Percentiles rank a stretch among this genome's conserved stretches.
These are phyloP conservation scores for Aspergillus sp. DNA, from an alignment of 2,329 filamentous ascomycete genomes.

Conservation along the genomic window DNA sequence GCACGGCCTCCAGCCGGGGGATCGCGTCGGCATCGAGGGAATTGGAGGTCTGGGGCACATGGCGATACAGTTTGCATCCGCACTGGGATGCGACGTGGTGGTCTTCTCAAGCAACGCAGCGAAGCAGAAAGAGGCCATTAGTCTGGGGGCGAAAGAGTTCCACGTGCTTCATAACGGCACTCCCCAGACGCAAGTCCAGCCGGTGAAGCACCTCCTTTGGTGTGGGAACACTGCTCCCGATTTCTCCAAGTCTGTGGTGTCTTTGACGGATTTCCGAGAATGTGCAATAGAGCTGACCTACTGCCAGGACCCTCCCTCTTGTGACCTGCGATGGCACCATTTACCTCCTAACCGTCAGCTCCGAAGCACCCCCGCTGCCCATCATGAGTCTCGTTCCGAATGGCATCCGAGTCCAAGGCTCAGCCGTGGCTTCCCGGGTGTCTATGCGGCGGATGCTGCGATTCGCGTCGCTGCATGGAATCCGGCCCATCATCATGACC, in stretches of 20 bases:
- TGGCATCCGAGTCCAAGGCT: conserved; percentile 53
- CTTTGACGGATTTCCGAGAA: no score
- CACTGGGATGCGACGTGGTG: conserved; percentile 50
- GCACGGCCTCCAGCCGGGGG: conserved; percentile 5
- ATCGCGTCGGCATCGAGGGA: conserved; percentile 7
- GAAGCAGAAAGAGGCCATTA: conserved; percentile 10
- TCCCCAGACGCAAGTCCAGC: neutral
- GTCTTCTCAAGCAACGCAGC: conserved; percentile 6
- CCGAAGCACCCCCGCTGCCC: conserved; percentile 12
- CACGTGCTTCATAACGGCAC: conserved; percentile 33
- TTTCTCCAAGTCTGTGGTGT: conserved; percentile 6
- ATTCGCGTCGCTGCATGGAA: conserved; percentile 50
- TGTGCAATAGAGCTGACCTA: neutral
- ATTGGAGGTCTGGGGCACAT: conserved; percentile 8
- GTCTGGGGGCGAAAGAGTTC: conserved; percentile 53
- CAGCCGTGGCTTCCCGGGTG: conserved; percentile 51
- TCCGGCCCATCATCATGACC: conserved; percentile 56
- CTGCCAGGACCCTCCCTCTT: conserved; percentile 8
- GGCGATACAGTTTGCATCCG: conserved; percentile 50
- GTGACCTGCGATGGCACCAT: conserved; percentile 16
- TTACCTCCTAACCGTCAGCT: conserved; percentile 16
- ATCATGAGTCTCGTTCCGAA: conserved; percentile 43
- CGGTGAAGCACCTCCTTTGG: conserved; percentile 7
- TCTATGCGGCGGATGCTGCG: conserved; percentile 55
- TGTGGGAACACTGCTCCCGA: conserved; percentile 4